Percentiles rank a stretch among this genome's conserved stretches.
Conservation (phyloP, 257 asterid genomes). For the Petunia secreta region DNA sequence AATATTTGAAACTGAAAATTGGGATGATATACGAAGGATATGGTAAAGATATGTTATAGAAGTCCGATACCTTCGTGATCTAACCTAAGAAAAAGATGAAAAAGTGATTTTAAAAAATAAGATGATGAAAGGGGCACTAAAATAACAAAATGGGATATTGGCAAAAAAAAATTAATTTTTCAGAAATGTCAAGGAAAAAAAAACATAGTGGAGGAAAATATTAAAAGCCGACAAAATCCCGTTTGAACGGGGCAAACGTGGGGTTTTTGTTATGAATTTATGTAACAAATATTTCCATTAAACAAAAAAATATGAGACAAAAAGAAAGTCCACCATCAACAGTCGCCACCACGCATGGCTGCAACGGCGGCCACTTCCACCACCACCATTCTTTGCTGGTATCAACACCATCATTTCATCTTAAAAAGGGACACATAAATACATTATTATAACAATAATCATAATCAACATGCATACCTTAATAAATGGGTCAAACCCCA, state of each 20-base stretch:
- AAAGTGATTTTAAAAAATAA: background rate
- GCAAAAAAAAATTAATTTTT: background rate
- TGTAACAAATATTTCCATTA: conserved; percentile 31
- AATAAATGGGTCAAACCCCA: conserved; percentile 12
- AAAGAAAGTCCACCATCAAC: background rate
- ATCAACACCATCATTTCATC: conserved; percentile 13
- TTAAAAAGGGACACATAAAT: background rate
- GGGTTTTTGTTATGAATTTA: conserved; percentile 29
- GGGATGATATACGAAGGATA: background rate
- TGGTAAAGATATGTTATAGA: background rate
- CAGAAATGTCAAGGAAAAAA: background rate
- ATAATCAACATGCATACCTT: conserved; percentile 18
- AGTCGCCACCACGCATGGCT: conserved; percentile 19
- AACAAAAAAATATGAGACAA: conserved; percentile 10
- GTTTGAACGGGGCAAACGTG: conserved; percentile 39
- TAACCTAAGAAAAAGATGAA: background rate
- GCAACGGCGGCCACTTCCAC: conserved; percentile 30
- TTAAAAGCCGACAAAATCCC: conserved; percentile 38
- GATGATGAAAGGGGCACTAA: background rate
- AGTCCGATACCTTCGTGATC: background rate
- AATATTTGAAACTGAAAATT: background rate
- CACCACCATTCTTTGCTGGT: conserved; percentile 40
- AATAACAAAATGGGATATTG: background rate
- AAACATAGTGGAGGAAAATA: background rate
- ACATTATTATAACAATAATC: background rate